Conservation (phyloP, 1,139 yeast genomes). For the Debaryomycetaceae sp. region DNA sequence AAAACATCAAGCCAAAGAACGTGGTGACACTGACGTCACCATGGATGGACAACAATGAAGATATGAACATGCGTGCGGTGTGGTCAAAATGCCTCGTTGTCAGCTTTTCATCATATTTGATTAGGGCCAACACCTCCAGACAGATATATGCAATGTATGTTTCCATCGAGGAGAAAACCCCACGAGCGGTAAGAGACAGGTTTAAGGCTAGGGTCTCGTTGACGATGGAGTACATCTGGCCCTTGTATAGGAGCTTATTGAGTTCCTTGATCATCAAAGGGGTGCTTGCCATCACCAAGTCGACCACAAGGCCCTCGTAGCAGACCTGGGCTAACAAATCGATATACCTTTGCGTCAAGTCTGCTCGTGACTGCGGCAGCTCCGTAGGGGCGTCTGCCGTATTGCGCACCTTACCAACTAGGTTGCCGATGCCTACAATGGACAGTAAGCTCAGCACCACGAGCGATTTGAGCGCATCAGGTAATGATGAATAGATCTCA, state of each 20-base stretch:
- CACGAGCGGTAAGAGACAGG: background rate
- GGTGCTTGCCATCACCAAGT: too few relatives aligned
- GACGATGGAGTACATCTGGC: conserved; percentile 22
- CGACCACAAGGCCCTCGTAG: too few relatives aligned
- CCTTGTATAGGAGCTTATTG: conserved; percentile 35
- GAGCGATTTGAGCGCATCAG: conserved; percentile 9
- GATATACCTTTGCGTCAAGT: conserved; percentile 7
- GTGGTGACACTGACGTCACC: conserved; percentile 12
- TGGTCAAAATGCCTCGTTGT: background rate
- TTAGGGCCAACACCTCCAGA: background rate
- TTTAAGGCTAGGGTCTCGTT: conserved; percentile 18
- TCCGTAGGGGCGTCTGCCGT: conserved; percentile 3
- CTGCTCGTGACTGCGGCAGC: background rate
- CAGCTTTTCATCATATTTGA: too few relatives aligned
- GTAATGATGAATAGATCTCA: conserved; percentile 17
- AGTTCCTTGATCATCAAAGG: conserved; percentile 25
- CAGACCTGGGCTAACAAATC: conserved; percentile 10
- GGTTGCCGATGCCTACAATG: conserved; percentile 27
- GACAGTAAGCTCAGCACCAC: conserved; percentile 18
- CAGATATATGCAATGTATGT: background rate
- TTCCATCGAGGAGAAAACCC: conserved; percentile 1
- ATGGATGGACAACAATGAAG: conserved; percentile 23
- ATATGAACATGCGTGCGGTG: conserved; percentile 13
- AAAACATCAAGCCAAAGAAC: conserved; percentile 24
- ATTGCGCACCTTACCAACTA: conserved; percentile 19